A percentile compares a stretch with the other conserved stretches of the same genome.
Evolutionary conservation across 495 filamentous ascomycete species (phyloP).

Genomic region (Penicillium soppii): DNA sequence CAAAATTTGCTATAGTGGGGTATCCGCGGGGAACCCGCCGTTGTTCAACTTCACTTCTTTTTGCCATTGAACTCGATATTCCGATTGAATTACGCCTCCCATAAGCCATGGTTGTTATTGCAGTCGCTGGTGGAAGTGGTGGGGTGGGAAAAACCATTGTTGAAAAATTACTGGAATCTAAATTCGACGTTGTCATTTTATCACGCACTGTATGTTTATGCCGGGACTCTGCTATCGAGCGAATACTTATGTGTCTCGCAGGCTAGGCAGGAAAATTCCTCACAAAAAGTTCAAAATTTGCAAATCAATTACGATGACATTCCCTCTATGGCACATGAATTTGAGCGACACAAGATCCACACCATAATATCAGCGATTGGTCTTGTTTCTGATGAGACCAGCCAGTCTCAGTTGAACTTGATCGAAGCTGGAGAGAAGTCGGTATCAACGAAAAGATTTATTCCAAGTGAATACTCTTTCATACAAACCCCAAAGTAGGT

Average conservation of each 20-base stretch:
- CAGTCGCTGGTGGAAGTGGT: slow-evolving; percentile 55
- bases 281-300: slow-evolving; percentile 14
- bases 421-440: slow-evolving; percentile 51
- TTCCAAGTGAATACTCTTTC: slow-evolving; percentile 50
- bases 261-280: slow-evolving; percentile 8
- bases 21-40: neutral
- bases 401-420: slow-evolving; percentile 42
- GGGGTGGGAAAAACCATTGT: slow-evolving; percentile 52
- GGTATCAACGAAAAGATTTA: slow-evolving; percentile 41
- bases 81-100: neutral
- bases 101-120: slow-evolving; percentile 39
- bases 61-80: neutral
- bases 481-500: slow-evolving; percentile 36
- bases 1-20: neutral
- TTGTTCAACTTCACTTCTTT: slow-evolving; percentile 1
- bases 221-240: slow-evolving; percentile 9
- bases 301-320: slow-evolving; percentile 46
- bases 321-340: slow-evolving; percentile 28
- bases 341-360: slow-evolving; percentile 49
- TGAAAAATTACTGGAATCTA: slow-evolving; percentile 37
- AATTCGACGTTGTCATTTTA: slow-evolving; percentile 45
- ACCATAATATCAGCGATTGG: slow-evolving; percentile 52
- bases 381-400: slow-evolving; percentile 32
- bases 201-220: slow-evolving; percentile 29
- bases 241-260: slow-evolving; percentile 10